These are phyloP conservation scores for Aureobasidium namibiae DNA, from an alignment of 2,329 filamentous ascomycete genomes.

Conservation along the genomic window DNA sequence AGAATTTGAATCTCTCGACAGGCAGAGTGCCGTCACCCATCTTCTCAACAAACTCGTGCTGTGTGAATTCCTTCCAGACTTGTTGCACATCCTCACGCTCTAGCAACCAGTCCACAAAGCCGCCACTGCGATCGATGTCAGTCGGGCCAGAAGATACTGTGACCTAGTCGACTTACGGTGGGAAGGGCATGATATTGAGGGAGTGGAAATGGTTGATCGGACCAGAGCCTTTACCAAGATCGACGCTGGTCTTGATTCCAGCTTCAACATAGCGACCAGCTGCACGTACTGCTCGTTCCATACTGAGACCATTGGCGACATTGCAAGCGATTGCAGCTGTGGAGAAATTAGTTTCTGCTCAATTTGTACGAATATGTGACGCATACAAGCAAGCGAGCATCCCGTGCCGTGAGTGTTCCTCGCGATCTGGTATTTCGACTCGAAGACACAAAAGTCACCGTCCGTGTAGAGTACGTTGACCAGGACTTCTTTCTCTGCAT, in stretches of 20 bases:
- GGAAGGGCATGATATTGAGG: slow-evolving; percentile 57
- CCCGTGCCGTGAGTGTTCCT: slow-evolving; percentile 90
- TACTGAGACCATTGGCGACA: slow-evolving; percentile 50
- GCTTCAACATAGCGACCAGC: slow-evolving; percentile 65
- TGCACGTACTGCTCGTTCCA: slow-evolving; percentile 54
- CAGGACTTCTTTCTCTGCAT: slow-evolving; percentile 56
- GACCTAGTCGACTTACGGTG: slow-evolving; percentile 41
- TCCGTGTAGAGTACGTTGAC: slow-evolving; percentile 68
- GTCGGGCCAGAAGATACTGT: not conserved
- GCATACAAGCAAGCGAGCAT: slow-evolving; percentile 80
- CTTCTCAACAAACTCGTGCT: slow-evolving; percentile 73
- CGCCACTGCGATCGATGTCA: slow-evolving; percentile 38
- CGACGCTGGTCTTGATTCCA: slow-evolving; percentile 57
- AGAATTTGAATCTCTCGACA: slow-evolving; percentile 71
- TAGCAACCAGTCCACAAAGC: slow-evolving; percentile 77
- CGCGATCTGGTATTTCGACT: slow-evolving; percentile 63
- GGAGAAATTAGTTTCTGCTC: not conserved
- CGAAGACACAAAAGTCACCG: slow-evolving; percentile 48
- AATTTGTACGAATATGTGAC: not conserved
- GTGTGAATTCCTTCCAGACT: slow-evolving; percentile 67
- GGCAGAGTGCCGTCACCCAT: slow-evolving; percentile 70
- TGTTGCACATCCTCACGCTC: slow-evolving; percentile 63
- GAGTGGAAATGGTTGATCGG: slow-evolving; percentile 76
- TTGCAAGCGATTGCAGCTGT: slow-evolving; percentile 68
- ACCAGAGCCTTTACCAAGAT: slow-evolving; percentile 58